Evolutionary conservation across 1,284 basidiomycete genomes (phyloP), one percentile per base, ranked within the genome.

Genomic region (Puccinia hordei): DNA sequence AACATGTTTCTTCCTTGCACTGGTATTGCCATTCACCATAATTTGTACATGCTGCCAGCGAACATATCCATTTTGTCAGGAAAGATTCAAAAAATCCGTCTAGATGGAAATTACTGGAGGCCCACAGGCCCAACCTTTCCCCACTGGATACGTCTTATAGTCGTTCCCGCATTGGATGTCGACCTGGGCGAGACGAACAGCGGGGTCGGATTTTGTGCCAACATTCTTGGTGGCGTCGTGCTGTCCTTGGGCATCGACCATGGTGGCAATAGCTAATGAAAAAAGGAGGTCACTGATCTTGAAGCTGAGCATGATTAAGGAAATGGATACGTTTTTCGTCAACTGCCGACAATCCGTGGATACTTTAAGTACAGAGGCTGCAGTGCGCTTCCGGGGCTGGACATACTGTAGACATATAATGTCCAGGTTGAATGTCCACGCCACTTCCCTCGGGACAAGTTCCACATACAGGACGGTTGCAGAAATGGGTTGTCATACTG

Each of bases 161-260:
- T 73, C 44, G 38, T 73, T 73, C 8, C 71, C 71, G 33, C 71
- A 73, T 57, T 73, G 71, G 17, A 73, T 73, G 53, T 73, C 71
- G 41, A 46, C 38, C 38, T n/a, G 24, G 22, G 63, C 38, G 1
- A 24, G 38, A 66, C n/a, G 41, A 66, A 55, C 53, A 17, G 9
- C 22, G 17, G n/a, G n/a, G n/a, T n/a, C n/a, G 12, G 53, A 41
- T 41, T 12, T 17, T 17, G 33, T 10, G 33, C 12, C 59, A 17
- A 41, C 4, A 41, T 49, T 49, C 33, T 63, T 63, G 59, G 33
- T 15, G 22, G 38, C 9, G 33, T 1, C 38, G 33, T 5, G 13
- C 5, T 30, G 33, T 3, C 2, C 59, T 38, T 63, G 1, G 12
- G 2, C 59, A 38, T 63, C 59, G 12, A 63, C 38, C 17, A 6